phyloP scores from a whole-genome alignment of 768 basidiomycete genomes.

The Plicaturopsis crispa region DNA sequence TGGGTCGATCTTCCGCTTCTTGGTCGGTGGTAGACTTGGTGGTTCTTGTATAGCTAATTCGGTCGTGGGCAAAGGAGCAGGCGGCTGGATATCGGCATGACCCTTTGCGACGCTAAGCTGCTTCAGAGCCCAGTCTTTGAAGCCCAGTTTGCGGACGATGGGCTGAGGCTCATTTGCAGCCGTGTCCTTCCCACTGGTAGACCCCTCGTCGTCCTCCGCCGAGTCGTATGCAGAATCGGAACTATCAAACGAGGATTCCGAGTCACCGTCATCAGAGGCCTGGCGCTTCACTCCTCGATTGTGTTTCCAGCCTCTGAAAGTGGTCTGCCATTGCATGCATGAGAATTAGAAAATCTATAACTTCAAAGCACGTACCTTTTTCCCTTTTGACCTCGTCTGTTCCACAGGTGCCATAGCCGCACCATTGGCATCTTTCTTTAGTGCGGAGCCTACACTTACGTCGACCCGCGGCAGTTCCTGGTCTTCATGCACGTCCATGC shows the following conservation, averaged over 20 bases:
- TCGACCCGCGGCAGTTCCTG: slow-evolving; percentile 14
- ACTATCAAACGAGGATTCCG: slow-evolving; percentile 68
- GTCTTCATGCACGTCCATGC: slow-evolving; percentile 15
- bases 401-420: slow-evolving; percentile 41
- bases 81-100: no score
- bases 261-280: slow-evolving; percentile 22
- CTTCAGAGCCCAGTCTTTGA: slow-evolving; percentile 87
- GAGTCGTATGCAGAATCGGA: slow-evolving; percentile 68
- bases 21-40: slow-evolving; percentile 14
- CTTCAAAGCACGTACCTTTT: slow-evolving; percentile 32
- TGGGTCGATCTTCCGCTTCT: slow-evolving; percentile 42
- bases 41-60: slow-evolving; percentile 13
- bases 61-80: no score
- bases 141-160: slow-evolving; percentile 40
- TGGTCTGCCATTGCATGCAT: slow-evolving; percentile 17
- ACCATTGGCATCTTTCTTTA: slow-evolving; percentile 61
- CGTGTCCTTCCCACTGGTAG: slow-evolving; percentile 12
- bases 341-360: slow-evolving; percentile 4
- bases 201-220: slow-evolving; percentile 11
- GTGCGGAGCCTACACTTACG: slow-evolving; percentile 9
- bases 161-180: slow-evolving; percentile 11
- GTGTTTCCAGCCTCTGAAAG: slow-evolving; percentile 46
- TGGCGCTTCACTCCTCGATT: slow-evolving; percentile 20
- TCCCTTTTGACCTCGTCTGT: slow-evolving; percentile 31
- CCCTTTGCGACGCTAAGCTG: slow-evolving; percentile 54